These are phyloP conservation scores for Picochlorum sp. DNA, from an alignment of 139 green algal genomes.

Conservation along the genomic window DNA sequence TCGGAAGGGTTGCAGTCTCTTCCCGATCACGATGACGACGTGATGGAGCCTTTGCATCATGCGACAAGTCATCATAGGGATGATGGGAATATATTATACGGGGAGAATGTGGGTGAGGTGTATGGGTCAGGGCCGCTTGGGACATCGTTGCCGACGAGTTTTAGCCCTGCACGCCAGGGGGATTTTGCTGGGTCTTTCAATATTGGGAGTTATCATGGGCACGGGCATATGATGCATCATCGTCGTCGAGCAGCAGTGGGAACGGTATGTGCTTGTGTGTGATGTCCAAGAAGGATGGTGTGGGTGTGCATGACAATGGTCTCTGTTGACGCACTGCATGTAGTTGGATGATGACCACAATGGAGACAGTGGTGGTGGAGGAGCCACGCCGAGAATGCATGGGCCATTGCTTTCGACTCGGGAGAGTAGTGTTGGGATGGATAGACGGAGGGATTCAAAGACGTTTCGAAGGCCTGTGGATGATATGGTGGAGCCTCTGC, in stretches of 20 bases:
- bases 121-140: not conserved
- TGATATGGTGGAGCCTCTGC: not conserved
- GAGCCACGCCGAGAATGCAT: too few species aligned
- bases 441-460: too few species aligned
- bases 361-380: too few species aligned
- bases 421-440: too few species aligned
- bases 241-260: not conserved
- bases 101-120: constrained; percentile 1
- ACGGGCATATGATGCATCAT: constrained; percentile 7
- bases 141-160: not conserved
- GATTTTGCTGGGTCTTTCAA: not conserved
- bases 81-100: not conserved
- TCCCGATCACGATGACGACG: not conserved
- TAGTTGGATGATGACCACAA: too few species aligned
- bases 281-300: too few species aligned
- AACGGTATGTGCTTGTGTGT: not conserved
- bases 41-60: not conserved
- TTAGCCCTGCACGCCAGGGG: not conserved
- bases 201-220: constrained; percentile 3
- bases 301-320: too few species aligned
- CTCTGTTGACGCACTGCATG: too few species aligned
- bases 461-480: too few species aligned
- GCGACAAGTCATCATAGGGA: not conserved
- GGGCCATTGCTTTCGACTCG: too few species aligned
- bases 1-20: not conserved